phyloP scores from a whole-genome alignment of 2,329 filamentous ascomycete genomes.

The Aureobasidium uvarum region DNA sequence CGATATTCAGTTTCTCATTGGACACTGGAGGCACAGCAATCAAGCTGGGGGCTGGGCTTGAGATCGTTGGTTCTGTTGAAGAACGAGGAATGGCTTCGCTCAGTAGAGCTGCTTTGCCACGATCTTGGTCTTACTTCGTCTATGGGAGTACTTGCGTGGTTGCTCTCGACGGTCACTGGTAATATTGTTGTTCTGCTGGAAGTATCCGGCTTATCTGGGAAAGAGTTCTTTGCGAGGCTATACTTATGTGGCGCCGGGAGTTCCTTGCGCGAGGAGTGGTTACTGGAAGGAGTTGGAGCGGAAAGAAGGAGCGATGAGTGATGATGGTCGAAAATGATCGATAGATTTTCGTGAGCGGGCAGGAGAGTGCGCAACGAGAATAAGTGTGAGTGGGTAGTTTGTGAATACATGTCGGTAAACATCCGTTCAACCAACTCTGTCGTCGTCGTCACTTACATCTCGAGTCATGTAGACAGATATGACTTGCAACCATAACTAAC shows the following conservation, averaged over 20 bases:
- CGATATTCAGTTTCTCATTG: not conserved
- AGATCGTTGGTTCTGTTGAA: not conserved
- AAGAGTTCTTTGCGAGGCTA: not conserved
- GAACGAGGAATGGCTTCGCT: not conserved
- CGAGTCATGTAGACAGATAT: conserved; percentile 5
- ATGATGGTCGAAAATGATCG: not conserved
- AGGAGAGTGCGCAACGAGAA: not conserved
- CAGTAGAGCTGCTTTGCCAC: not conserved
- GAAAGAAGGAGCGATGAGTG: not conserved
- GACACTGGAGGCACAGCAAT: too few relatives aligned
- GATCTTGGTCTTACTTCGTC: not conserved
- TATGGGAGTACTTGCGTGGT: too few relatives aligned
- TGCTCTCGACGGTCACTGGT: not conserved
- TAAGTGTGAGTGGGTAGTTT: not conserved
- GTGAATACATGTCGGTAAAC: not conserved
- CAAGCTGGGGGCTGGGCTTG: not conserved
- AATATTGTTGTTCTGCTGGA: not conserved
- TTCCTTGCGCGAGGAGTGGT: too few relatives aligned
- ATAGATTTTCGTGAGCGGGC: not conserved
- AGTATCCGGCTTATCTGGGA: not conserved
- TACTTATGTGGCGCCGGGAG: not conserved
- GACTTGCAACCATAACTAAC: not conserved
- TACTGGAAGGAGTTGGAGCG: not conserved
- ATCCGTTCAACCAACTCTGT: not conserved
- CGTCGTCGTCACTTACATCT: not conserved